Evolutionary conservation across 108 stramenopile genomes (phyloP), one percentile per base, ranked within the genome.

Genomic region (Fragilariopsis cylindrus): DNA sequence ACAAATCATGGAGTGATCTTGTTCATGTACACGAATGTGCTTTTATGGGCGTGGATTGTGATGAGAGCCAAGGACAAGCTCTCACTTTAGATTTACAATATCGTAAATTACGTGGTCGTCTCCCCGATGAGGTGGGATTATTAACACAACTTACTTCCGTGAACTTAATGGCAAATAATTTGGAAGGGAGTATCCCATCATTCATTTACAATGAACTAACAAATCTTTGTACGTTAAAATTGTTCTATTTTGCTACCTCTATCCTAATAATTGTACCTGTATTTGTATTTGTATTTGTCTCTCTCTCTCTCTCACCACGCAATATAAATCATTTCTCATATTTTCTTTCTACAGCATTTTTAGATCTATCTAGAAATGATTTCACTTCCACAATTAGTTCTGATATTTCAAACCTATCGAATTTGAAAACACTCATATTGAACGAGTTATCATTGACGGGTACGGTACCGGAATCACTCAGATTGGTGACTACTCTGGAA

Each of bases 71-170:
- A 0, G 62, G 42, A 3, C 73, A 52, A 4, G 64, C 65, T 12
- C 16, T 50, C 18, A 15, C 16, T n/a, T 3, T 73, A 62, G 62
- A 73, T 48, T 49, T 73, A 49, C 18, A 44, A 19, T 48, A 13
- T 52, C 60, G 58, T 4, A 57, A 60, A n/a, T 69, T 76, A 50
- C 21, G 56, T 9, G 77, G 77, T 15, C 54, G 60, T n/a, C 52
- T 78, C 50, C 77, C 77, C 11, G 66, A 53, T 0, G 77, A 78
- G 52, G 30, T 78, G 11, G 77, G 77, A 52, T 48, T 78, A 48
- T 53, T 78, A 48, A 72, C 71, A 3, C 41, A 50, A n/a, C 64
- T 78, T 0, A 72, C 47, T 1, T n/a, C 48, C n/a, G 30, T 78
- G 48, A 58, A 42, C 16, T 12, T 78, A 15, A 42, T 47, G 48